Base-by-base conservation (phyloP, 805 yeast genomes). In the Hanseniaspora lachancei region DNA sequence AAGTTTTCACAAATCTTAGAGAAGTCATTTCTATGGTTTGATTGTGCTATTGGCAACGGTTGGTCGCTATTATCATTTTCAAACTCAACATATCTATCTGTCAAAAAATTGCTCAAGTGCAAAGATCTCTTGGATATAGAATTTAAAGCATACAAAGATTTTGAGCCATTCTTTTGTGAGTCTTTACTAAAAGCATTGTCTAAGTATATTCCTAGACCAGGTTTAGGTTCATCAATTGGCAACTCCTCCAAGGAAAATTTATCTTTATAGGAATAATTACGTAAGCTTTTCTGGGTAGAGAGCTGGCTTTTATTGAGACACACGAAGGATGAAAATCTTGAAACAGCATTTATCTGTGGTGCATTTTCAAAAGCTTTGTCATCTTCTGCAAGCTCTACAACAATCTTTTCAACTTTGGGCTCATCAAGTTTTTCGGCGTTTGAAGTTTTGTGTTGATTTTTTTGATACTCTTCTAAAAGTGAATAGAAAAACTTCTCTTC, bases 401-500 rank as follows among this genome's bases (percentile, higher is more conserved):
- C 18, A 29, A 29, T 29, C 2, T 13, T 46, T 13, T 46, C 39
- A 12, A 32, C n/a, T 53, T 60, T 29, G 13, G 27, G 36, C 23
- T 40, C n/a, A 21, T 46, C 15, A 16, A 20, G 16, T 44, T 44
- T 36, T 23, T 47, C 53, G 39, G 27, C 21, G n/a, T 34, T 38
- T 1, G 27, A 39, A 8, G 50, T 23, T 15, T 49, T 38, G 29
- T 55, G 41, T 47, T 84, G 91, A 57, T 82, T 86, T 61, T 83
- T 83, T 60, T 95, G 75, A 67, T 87, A 87, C 61, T 84, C 80
- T 72, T 83, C 71, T 58, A 87, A 72, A 50, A 88, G 68, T 60
- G 84, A 82, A 68, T 88, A 87, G 64, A 87, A 87, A 59, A 86
- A 77, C 70, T 87, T 87, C 63, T 87, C 95, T 2, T 88, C 77